A percentile compares a stretch with the other conserved stretches of the same genome.
phyloP scores from a whole-genome alignment of 129 eudicot genomes.

The Erigeron canadensis region DNA sequence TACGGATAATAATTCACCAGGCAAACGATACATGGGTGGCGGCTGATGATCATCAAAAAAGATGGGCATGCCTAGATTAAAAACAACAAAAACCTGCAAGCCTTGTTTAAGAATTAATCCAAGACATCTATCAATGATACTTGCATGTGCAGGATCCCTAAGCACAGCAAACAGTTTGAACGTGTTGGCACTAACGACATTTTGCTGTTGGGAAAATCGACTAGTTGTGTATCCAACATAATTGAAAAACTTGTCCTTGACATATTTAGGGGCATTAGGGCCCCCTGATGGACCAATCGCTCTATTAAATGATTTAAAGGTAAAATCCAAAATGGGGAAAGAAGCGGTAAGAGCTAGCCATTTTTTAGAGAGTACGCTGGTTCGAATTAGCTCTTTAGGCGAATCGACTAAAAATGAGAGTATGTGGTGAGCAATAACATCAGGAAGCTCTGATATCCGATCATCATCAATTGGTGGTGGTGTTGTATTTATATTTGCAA shows the following conservation, averaged over 20 bases:
- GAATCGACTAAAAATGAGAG: neutral
- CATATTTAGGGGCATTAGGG: neutral
- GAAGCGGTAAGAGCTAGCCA: neutral
- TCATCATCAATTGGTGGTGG: too few relatives aligned
- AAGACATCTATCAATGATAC: neutral
- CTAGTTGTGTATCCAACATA: neutral
- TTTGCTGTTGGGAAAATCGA: neutral
- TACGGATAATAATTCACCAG: neutral
- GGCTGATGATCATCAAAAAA: neutral
- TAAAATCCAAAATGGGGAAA: slow-evolving; percentile 2
- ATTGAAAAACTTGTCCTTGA: neutral
- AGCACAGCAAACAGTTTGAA: neutral
- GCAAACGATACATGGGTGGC: neutral
- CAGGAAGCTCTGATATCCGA: slow-evolving; percentile 3
- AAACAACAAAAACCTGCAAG: neutral
- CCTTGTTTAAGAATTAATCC: neutral
- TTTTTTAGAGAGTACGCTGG: neutral
- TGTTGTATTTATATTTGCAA: neutral
- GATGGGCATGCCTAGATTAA: neutral
- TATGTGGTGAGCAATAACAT: neutral
- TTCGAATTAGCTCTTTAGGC: neutral
- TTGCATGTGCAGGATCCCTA: too few relatives aligned
- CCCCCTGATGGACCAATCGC: too few relatives aligned
- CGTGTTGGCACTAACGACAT: neutral
- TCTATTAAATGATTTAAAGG: neutral